These are phyloP conservation scores for Saprolegnia parasitica DNA, from an alignment of 352 stramenopile species.

Conservation along the genomic window DNA sequence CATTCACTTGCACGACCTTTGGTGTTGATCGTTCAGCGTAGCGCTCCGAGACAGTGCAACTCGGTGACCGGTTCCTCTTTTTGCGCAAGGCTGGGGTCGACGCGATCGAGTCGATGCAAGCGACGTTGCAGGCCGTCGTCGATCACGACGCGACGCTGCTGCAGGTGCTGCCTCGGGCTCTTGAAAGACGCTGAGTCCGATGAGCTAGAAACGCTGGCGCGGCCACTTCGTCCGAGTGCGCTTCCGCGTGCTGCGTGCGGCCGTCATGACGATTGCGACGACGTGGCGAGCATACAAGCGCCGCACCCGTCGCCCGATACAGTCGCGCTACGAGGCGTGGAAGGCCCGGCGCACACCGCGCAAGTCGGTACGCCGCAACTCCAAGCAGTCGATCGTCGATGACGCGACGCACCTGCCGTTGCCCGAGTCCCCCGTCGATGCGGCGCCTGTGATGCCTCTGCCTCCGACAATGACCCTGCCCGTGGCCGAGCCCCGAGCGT, in stretches of 20 bases:
- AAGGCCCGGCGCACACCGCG: not conserved
- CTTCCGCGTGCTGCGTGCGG: not conserved
- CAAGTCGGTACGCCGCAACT: not conserved
- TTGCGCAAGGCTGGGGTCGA: conserved; percentile 2
- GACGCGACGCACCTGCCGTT: not conserved
- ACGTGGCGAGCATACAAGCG: not conserved
- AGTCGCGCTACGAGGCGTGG: not conserved
- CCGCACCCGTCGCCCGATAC: not conserved
- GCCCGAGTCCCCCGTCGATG: not conserved
- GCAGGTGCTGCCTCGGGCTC: not conserved
- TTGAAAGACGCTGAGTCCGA: not conserved
- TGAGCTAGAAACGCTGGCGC: conserved; percentile 9
- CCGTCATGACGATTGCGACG: not conserved
- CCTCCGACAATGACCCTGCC: not conserved
- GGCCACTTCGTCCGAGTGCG: not conserved
- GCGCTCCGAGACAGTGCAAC: not conserved
- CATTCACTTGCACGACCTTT: not conserved
- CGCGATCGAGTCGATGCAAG: not conserved
- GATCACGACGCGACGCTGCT: not conserved
- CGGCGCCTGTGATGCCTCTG: not conserved
- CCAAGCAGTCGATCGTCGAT: not conserved
- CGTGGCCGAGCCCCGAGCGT: too few relatives aligned
- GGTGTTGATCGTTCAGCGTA: not conserved
- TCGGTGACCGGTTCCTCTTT: conserved; percentile 15
- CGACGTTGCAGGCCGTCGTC: not conserved